Evolutionary conservation across 768 basidiomycete species (phyloP), one percentile per base, ranked within the genome.

Genomic region (Tylopilus intermedius): DNA sequence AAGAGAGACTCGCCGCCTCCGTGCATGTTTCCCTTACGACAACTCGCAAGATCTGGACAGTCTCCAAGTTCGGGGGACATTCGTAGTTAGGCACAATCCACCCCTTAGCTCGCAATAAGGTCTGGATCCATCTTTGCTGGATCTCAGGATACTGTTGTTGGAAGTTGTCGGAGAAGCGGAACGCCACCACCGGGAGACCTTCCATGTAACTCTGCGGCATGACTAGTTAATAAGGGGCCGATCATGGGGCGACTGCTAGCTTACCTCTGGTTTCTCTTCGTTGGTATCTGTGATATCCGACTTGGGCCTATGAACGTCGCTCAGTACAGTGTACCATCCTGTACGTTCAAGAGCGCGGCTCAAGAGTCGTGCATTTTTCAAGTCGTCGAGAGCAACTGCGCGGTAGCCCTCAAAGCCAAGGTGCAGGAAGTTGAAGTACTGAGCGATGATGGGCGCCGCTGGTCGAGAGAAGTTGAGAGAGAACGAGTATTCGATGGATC

Each of bases 401-500:
- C 78, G 72, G 63, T 76, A 81, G 15, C 79, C 80, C 54, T 77
- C 70, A 57, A 78, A 82, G 24, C 82, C 82, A 29, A 84, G 76
- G 59, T 82, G 80, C 37, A 84, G 56, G 65, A 83, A 77, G 66
- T 79, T 83, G 71, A 80, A 84, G 71, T 76, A 86, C 62, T 82
- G 81, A 21, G 74, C 79, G 48, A 83, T 75, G 58, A 82, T 79
- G 4, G 82, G 82, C 45, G 79, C 79, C 35, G 81, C 80, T 13
- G 82, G 78, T 14, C 80, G 78, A 45, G 79, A 81, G 66, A 81
- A 82, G 69, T 82, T 81, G 52, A 81, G 71, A 18, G 80, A 81
- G 68, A 83, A 86, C 1, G 86, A 86, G 67, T 93, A 94, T 67
- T 95, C 90, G 52, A 78, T 73, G 35, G 66, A 75, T 41, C 75